Conservation (phyloP, 2,329 filamentous ascomycete genomes). For the Monosporascus sp. region DNA sequence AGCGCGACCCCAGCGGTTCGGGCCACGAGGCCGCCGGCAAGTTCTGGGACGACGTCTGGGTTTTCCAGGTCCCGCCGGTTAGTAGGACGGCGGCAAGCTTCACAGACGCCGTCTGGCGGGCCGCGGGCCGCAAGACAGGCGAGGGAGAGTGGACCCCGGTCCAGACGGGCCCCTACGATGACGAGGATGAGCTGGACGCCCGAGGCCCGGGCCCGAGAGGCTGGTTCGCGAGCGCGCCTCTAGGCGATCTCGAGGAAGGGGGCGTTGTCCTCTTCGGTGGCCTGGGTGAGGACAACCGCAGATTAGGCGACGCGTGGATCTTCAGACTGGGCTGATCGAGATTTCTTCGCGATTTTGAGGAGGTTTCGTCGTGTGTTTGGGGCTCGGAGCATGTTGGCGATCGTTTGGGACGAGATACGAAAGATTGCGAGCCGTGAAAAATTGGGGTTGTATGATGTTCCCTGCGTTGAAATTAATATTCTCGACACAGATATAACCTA, state of each 20-base stretch:
- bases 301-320: constrained; percentile 60
- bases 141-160: constrained; percentile 57
- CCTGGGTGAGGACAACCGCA: constrained; percentile 42
- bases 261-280: constrained; percentile 59
- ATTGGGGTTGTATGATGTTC: no score
- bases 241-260: constrained; percentile 55
- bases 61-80: constrained; percentile 54
- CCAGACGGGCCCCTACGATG: constrained; percentile 42
- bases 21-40: constrained; percentile 47
- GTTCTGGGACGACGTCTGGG: constrained; percentile 59
- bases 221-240: constrained; percentile 51
- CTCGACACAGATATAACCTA: no score
- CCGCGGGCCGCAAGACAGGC: constrained; percentile 46
- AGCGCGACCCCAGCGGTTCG: constrained; percentile 42
- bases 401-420: no score
- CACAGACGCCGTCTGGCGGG: constrained; percentile 49
- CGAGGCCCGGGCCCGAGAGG: constrained; percentile 48
- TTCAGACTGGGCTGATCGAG: constrained; percentile 41
- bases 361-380: no score
- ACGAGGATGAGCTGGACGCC: constrained; percentile 40
- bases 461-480: no score
- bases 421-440: no score
- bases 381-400: no score
- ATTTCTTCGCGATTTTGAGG: no score
- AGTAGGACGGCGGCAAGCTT: constrained; percentile 51